Percentiles rank a stretch among this genome's conserved stretches.
Conservation (phyloP, 257 asterid genomes). For the Fraxinus cuspidata region DNA sequence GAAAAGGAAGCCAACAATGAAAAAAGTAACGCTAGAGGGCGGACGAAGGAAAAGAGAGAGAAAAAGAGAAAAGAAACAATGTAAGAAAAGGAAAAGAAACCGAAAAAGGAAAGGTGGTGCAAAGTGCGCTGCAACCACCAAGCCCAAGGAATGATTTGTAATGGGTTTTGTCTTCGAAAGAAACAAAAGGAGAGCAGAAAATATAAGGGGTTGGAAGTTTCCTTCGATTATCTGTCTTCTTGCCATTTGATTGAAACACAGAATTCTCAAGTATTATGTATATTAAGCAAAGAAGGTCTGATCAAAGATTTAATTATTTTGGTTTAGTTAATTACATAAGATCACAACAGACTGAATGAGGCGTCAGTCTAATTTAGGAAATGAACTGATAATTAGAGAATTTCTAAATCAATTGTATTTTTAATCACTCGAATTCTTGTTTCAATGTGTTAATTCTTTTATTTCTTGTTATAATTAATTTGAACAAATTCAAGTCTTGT, state of each 20-base stretch:
- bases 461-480: neutral
- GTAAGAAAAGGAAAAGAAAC: neutral
- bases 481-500: neutral
- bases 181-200: neutral
- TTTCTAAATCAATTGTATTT: neutral
- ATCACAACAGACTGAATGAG: neutral
- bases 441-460: neutral
- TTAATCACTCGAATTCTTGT: neutral
- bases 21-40: neutral
- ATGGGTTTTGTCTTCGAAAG: neutral
- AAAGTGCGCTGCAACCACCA: neutral
- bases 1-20: no score
- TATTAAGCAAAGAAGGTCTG: neutral
- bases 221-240: neutral
- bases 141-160: neutral
- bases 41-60: neutral
- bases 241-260: neutral
- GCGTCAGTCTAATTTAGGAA: neutral
- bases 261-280: neutral
- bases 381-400: neutral
- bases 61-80: neutral
- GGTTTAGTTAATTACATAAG: neutral
- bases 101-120: neutral
- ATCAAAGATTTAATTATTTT: neutral
- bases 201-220: neutral